A percentile compares a stretch with the other conserved stretches of the same genome.
Evolutionary conservation across 1,139 yeast species (phyloP).

Genomic region (Suhomyces bribrorum): DNA sequence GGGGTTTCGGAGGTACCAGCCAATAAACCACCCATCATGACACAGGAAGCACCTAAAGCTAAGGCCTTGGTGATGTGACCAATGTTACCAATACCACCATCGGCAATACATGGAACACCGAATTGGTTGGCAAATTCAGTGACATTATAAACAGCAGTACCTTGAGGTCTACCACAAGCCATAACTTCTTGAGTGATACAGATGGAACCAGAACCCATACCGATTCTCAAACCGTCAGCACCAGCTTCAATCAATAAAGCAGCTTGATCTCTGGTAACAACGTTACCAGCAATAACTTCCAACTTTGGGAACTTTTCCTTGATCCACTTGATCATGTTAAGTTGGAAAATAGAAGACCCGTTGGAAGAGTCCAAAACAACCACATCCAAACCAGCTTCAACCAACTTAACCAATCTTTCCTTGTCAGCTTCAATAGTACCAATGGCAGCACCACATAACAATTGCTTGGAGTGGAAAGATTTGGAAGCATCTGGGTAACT

Average conservation of each 20-base stretch:
- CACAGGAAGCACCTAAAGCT: slow-evolving; percentile 95
- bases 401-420: slow-evolving; percentile 79
- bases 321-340: slow-evolving; percentile 90
- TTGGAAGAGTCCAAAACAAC: slow-evolving; percentile 95
- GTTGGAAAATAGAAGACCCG: slow-evolving; percentile 95
- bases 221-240: slow-evolving; percentile 97
- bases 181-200: slow-evolving; percentile 99
- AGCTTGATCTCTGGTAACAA: slow-evolving; percentile 98
- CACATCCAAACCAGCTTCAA: slow-evolving; percentile 96
- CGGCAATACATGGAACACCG: slow-evolving; percentile 97
- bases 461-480: slow-evolving; percentile 89
- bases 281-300: slow-evolving; percentile 96
- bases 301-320: slow-evolving; percentile 76
- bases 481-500: slow-evolving; percentile 93
- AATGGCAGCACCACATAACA: slow-evolving; percentile 97
- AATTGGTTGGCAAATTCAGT: slow-evolving; percentile 84
- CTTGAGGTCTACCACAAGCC: slow-evolving; percentile 99
- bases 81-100: slow-evolving; percentile 98
- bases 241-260: slow-evolving; percentile 94
- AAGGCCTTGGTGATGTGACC: slow-evolving; percentile 98
- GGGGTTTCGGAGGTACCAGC: slow-evolving; percentile 99
- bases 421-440: slow-evolving; percentile 92
- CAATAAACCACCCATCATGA: slow-evolving; percentile 99
- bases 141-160: slow-evolving; percentile 90
- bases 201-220: slow-evolving; percentile 99